Evolutionary conservation across 495 filamentous ascomycete species (phyloP), one percentile per base, ranked within the genome.

Genomic region (Lindgomyces ingoldianus): DNA sequence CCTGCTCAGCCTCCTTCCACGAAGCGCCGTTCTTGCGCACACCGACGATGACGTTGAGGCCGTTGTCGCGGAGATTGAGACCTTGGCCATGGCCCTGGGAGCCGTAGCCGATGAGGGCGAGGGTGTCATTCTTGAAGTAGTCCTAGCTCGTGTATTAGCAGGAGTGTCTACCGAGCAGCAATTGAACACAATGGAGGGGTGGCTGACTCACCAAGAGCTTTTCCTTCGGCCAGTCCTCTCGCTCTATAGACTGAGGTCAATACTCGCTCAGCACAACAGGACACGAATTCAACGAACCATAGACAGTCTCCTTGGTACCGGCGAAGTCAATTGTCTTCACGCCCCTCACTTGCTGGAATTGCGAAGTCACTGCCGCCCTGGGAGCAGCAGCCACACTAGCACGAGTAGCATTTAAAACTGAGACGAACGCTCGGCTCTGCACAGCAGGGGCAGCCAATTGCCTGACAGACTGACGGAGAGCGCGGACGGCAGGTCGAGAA

Each of bases 101-200:
- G 72, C 94, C 94, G 82, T 98, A 98, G 76, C 94, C 94, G 78
- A 98, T 98, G 72, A 98, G 89, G 64, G 95, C 94, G 73, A 98
- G 91, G 74, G 93, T 98, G 76, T 98, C 94, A 81, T 98, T 87
- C 87, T 98, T 98, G 89, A 98, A 98, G 86, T 91, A 98, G 49
- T 96, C 91, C 88, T 96, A 41, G 14, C 22, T 29, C 22, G 21
- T 41, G 68, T 48, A 53, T 74, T 39, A 72, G 67, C 52, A 12
- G 18, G 19, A 48, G n/a, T 3, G 21, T 48, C 21, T 25, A 14
- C 3, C 39, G 21, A 47, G 24, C 2, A 51, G n/a, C 19, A 55
- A 52, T 58, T 24, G 22, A 55, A 0, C 27, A 29, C 41, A 63
- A 47, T 46, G 50, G 19, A 53, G 63, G 58, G 29, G 41, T 33